Conservation (phyloP, 2,329 filamentous ascomycete species). For the Calonectria hawksworthii region DNA sequence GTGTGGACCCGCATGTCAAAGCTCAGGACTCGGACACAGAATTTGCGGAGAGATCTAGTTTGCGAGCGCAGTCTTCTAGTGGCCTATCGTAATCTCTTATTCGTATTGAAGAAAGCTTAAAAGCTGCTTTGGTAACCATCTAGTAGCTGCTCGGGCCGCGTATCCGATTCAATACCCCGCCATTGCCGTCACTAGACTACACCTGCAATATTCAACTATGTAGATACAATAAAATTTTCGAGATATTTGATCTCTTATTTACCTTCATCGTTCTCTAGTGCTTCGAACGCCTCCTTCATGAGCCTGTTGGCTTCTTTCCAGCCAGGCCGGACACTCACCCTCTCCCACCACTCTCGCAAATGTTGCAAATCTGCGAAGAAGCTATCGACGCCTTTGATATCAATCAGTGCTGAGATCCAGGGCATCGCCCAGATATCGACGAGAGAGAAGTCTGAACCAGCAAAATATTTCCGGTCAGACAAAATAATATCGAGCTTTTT, state of each 20-base stretch:
- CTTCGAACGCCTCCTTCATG: background rate
- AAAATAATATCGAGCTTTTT: background rate
- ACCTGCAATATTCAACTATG: too few relatives aligned
- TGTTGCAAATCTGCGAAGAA: background rate
- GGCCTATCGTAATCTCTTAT: background rate
- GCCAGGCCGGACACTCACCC: background rate
- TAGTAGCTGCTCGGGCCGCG: too few relatives aligned
- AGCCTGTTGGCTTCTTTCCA: background rate
- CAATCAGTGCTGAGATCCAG: background rate
- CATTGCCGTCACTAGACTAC: too few relatives aligned
- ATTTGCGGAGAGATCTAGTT: background rate
- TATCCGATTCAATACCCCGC: too few relatives aligned
- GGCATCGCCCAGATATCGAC: background rate
- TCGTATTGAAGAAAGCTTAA: background rate
- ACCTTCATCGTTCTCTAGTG: background rate
- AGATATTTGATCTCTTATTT: background rate
- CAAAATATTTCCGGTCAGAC: background rate
- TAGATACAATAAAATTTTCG: too few relatives aligned
- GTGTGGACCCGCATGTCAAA: background rate
- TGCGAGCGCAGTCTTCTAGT: background rate
- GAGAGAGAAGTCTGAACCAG: background rate
- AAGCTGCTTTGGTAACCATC: too few relatives aligned
- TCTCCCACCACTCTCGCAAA: background rate
- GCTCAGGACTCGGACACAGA: too few relatives aligned
- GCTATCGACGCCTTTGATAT: background rate